phyloP scores from a whole-genome alignment of 768 basidiomycete genomes.

The Leccinum aurantiacum region DNA sequence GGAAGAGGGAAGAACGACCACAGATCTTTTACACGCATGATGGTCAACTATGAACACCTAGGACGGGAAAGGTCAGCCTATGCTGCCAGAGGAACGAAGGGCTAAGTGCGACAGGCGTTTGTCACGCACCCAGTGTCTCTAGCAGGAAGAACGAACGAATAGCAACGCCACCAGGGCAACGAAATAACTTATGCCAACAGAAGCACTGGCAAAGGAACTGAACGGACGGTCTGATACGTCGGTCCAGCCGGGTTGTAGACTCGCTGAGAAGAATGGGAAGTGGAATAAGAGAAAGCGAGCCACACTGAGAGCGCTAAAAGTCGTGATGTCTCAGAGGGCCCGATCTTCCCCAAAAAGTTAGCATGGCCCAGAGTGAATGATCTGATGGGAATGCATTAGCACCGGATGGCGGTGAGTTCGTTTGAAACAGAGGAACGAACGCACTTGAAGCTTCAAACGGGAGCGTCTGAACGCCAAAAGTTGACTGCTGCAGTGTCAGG shows the following conservation, averaged over 20 bases:
- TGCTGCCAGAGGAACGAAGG: neutral
- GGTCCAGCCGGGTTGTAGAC: constrained; percentile 37
- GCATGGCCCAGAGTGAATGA: constrained; percentile 1
- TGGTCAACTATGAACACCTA: constrained; percentile 16
- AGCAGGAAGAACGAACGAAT: constrained; percentile 17
- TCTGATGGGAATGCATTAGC: neutral
- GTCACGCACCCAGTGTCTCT: constrained; percentile 5
- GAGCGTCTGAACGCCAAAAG: neutral
- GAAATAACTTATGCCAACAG: constrained; percentile 3
- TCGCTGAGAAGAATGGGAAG: constrained; percentile 22
- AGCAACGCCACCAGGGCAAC: constrained; percentile 48
- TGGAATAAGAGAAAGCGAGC: neutral
- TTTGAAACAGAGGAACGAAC: neutral
- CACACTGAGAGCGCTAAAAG: neutral
- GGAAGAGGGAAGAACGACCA: constrained; percentile 39
- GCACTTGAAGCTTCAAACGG: neutral
- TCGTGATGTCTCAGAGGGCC: neutral
- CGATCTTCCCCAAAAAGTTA: neutral
- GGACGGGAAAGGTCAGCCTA: neutral
- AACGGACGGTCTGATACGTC: constrained; percentile 26
- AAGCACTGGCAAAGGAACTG: constrained; percentile 15
- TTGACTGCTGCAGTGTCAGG: neutral
- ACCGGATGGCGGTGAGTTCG: neutral
- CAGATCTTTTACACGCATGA: constrained; percentile 45
- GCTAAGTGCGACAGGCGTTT: neutral